These are phyloP conservation scores for Cercospora sesami DNA, from an alignment of 2,329 filamentous ascomycete genomes.

Conservation along the genomic window DNA sequence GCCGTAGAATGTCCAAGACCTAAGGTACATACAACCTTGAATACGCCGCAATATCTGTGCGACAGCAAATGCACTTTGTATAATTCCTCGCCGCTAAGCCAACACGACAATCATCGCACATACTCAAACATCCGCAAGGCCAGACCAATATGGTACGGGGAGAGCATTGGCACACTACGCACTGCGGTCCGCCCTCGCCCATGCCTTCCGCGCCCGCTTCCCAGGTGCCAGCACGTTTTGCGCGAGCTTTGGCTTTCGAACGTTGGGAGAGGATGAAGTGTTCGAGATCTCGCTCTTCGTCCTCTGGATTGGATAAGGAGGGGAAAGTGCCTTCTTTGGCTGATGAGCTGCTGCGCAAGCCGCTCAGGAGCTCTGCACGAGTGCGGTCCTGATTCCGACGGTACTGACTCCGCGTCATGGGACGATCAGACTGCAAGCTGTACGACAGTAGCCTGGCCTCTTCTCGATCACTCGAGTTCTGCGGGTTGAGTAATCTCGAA, in stretches of 20 bases:
- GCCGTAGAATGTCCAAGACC: background rate
- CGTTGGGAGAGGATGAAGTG: conserved; percentile 59
- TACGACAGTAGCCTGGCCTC: conserved; percentile 80
- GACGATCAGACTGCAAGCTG: conserved; percentile 68
- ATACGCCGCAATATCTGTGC: conserved; percentile 84
- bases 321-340: conserved; percentile 28
- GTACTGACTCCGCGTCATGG: conserved; percentile 81
- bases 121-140: conserved; percentile 90
- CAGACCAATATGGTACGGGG: conserved; percentile 88
- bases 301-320: conserved; percentile 39
- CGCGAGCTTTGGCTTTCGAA: conserved; percentile 46
- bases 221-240: conserved; percentile 52
- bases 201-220: conserved; percentile 70
- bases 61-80: conserved; percentile 91
- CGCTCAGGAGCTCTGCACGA: conserved; percentile 64
- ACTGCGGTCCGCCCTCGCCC: conserved; percentile 74
- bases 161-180: conserved; percentile 88
- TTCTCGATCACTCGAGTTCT: conserved; percentile 71
- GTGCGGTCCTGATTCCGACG: conserved; percentile 66
- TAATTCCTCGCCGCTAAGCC: conserved; percentile 97
- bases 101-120: conserved; percentile 93
- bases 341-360: conserved; percentile 42
- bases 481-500: conserved; percentile 78
- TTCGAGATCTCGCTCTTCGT: conserved; percentile 61
- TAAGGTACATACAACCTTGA: conserved; percentile 85